Conservation (phyloP, 768 basidiomycete genomes). For the Pisolithus orientalis region DNA sequence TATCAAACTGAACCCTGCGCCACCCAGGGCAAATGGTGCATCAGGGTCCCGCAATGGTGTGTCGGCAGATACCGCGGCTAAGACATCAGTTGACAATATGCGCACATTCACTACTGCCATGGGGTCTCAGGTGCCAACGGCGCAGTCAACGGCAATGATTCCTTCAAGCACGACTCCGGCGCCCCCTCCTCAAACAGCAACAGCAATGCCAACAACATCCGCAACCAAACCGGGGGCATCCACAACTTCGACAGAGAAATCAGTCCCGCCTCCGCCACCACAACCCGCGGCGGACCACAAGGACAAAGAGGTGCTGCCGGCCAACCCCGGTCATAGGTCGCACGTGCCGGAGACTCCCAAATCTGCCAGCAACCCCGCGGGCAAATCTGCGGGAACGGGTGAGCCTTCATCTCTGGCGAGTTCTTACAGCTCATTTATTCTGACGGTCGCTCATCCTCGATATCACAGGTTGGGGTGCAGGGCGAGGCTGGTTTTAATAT, state of each 20-base stretch:
- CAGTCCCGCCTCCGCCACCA: not conserved
- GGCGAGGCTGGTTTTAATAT: not conserved
- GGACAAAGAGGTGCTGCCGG: not conserved
- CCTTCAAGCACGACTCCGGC: not conserved
- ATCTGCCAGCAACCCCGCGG: not conserved
- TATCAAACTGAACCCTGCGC: conserved; percentile 17
- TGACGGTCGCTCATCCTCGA: conserved; percentile 25
- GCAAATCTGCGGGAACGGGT: conserved; percentile 17
- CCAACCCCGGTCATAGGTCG: not conserved
- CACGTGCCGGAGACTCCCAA: not conserved
- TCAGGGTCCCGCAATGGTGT: conserved; percentile 22
- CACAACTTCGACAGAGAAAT: not conserved
- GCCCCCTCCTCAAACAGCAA: not conserved
- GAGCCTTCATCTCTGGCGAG: conserved; percentile 29
- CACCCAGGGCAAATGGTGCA: conserved; percentile 16
- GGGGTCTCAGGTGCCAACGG: conserved; percentile 7
- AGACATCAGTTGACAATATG: conserved; percentile 18
- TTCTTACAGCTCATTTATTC: conserved; percentile 14
- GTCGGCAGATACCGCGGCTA: conserved; percentile 19
- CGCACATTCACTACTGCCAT: conserved; percentile 12
- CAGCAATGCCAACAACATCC: not conserved
- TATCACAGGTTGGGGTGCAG: conserved; percentile 12
- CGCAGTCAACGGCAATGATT: not conserved
- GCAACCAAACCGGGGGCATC: not conserved
- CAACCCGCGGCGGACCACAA: conserved; percentile 4